Conservation (phyloP, 2,329 filamentous ascomycete genomes). For the Chaetomiaceae sp. region DNA sequence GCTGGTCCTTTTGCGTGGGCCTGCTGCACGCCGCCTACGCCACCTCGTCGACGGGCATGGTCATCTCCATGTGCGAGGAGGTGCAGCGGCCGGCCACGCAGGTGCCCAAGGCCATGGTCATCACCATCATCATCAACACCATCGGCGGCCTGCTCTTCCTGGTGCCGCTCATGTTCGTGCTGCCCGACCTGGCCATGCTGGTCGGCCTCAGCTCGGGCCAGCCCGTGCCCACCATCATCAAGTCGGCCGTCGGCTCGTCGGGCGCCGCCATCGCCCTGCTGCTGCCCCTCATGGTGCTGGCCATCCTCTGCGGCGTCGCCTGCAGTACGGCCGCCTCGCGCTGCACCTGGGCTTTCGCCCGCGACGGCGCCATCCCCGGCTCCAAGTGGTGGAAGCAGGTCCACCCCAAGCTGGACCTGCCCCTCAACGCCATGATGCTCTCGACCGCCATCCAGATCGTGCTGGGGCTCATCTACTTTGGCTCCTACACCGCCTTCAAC, state of each 20-base stretch:
- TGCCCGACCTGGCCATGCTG: constrained; percentile 57
- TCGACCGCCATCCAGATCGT: constrained; percentile 61
- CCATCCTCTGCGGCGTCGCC: constrained; percentile 62
- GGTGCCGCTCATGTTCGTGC: constrained; percentile 64
- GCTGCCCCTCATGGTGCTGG: constrained; percentile 62
- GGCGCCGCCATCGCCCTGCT: constrained; percentile 60
- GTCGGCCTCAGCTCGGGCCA: constrained; percentile 52
- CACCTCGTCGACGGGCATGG: constrained; percentile 74
- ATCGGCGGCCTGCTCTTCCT: constrained; percentile 63
- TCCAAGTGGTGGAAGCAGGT: constrained; percentile 57
- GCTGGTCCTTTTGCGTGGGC: constrained; percentile 71
- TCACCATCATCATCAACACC: constrained; percentile 62
- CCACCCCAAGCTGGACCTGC: constrained; percentile 58
- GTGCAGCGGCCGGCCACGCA: constrained; percentile 61
- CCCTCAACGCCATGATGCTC: constrained; percentile 69
- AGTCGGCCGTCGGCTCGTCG: constrained; percentile 55
- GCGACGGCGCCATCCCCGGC: constrained; percentile 65
- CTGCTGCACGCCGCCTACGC: constrained; percentile 69
- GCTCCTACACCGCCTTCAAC: constrained; percentile 65
- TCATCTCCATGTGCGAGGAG: constrained; percentile 75
- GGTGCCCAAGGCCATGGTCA: constrained; percentile 69
- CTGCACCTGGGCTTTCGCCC: constrained; percentile 65
- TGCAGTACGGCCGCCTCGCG: constrained; percentile 66
- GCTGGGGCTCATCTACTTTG: constrained; percentile 66
- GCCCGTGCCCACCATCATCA: constrained; percentile 62